Evolutionary conservation across 1,284 basidiomycete species (phyloP).

Genomic region (Ceratobasidium papillatum): DNA sequence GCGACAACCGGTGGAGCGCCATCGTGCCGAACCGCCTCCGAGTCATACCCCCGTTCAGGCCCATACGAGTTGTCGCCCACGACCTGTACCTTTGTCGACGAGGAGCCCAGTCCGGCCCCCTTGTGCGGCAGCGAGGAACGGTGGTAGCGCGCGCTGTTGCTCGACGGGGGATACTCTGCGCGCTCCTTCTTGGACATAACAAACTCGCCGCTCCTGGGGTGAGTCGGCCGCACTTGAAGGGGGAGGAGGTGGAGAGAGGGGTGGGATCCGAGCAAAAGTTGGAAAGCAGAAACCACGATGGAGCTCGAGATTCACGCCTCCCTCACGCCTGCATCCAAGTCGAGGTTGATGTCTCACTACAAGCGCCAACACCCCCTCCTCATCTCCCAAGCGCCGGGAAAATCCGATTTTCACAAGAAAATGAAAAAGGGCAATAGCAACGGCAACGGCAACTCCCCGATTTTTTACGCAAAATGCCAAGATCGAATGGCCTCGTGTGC

Average conservation of each 20-base stretch:
- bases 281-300: constrained; percentile 4
- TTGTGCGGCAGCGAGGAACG: constrained; percentile 8
- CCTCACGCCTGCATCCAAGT: not conserved
- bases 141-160: constrained; percentile 24
- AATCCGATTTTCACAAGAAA: not conserved
- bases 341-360: not conserved
- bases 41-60: constrained; percentile 31
- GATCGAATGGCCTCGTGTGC: not conserved
- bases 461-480: not conserved
- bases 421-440: not conserved
- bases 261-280: not conserved
- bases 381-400: constrained; percentile 1
- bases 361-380: not conserved
- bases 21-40: constrained; percentile 9
- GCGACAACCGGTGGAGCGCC: not conserved
- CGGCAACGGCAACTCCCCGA: not conserved
- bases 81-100: constrained; percentile 30
- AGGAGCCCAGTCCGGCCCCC: constrained; percentile 23
- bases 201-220: no score
- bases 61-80: not conserved
- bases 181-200: constrained; percentile 21
- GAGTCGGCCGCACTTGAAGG: not conserved
- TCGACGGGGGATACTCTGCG: constrained; percentile 9
- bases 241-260: no score
- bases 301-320: constrained; percentile 15